These are phyloP conservation scores for Agastache rugosa DNA, from an alignment of 257 asterid genomes.

Conservation along the genomic window DNA sequence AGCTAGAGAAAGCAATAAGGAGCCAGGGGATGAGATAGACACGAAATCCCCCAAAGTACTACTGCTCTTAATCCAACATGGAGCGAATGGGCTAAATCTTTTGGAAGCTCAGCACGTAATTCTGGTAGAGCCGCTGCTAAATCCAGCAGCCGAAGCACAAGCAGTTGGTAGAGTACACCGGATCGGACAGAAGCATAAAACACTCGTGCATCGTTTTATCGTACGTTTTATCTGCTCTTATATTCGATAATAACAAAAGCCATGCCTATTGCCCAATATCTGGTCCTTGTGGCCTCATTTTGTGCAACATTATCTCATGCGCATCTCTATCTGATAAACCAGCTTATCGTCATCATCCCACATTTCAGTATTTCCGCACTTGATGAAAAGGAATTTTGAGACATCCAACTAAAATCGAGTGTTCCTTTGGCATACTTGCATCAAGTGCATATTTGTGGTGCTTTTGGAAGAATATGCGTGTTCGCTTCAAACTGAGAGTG, in stretches of 20 bases:
- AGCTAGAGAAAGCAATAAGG: constrained; percentile 44
- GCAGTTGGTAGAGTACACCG: constrained; percentile 98
- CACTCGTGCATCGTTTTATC: constrained; percentile 91
- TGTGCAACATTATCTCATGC: not conserved
- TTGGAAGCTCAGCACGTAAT: constrained; percentile 97
- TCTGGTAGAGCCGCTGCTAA: constrained; percentile 90
- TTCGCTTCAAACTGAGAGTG: not conserved
- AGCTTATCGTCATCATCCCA: not conserved
- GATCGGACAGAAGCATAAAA: constrained; percentile 84
- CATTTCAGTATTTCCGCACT: not conserved
- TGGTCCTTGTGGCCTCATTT: not conserved
- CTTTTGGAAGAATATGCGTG: too few species aligned
- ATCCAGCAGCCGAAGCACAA: constrained; percentile 99
- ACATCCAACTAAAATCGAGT: not conserved
- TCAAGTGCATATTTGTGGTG: too few species aligned
- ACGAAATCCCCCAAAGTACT: constrained; percentile 69
- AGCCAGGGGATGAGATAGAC: constrained; percentile 40
- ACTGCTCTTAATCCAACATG: constrained; percentile 86
- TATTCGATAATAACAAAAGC: not conserved
- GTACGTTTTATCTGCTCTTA: constrained; percentile 48
- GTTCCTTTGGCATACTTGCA: too few species aligned
- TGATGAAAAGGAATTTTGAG: not conserved
- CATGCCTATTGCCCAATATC: not conserved
- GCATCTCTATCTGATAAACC: not conserved
- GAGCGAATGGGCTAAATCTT: constrained; percentile 96